These are phyloP conservation scores for Xanthoceras sorbifolium DNA, from an alignment of 345 rosid species.

Conservation along the genomic window DNA sequence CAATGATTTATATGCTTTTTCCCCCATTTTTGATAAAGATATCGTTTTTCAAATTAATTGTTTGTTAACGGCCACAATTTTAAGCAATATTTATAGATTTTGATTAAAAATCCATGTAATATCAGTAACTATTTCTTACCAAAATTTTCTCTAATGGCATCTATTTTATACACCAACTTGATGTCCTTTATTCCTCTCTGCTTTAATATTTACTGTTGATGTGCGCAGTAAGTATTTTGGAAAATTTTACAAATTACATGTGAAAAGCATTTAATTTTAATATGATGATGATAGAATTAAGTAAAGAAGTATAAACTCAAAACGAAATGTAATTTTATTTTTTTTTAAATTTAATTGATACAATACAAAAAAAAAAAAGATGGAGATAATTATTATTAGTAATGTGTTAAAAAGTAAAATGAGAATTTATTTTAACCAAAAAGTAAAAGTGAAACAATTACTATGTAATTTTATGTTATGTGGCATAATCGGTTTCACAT, in stretches of 20 bases:
- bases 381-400: not conserved
- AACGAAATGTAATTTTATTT: not conserved
- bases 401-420: not conserved
- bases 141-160: not conserved
- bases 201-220: not conserved
- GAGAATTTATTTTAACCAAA: not conserved
- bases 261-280: not conserved
- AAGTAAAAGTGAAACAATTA: not conserved
- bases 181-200: not conserved
- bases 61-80: not conserved
- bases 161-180: not conserved
- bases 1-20: not conserved
- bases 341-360: not conserved
- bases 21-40: not conserved
- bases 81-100: not conserved
- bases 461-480: not conserved
- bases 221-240: not conserved
- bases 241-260: not conserved
- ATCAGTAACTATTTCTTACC: no score
- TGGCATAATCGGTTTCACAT: not conserved
- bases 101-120: no score
- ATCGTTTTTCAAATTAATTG: not conserved
- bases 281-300: not conserved
- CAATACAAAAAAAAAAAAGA: not conserved
- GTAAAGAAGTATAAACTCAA: no score